Conservation (phyloP, 805 yeast genomes). For the Brettanomyces anomalus region DNA sequence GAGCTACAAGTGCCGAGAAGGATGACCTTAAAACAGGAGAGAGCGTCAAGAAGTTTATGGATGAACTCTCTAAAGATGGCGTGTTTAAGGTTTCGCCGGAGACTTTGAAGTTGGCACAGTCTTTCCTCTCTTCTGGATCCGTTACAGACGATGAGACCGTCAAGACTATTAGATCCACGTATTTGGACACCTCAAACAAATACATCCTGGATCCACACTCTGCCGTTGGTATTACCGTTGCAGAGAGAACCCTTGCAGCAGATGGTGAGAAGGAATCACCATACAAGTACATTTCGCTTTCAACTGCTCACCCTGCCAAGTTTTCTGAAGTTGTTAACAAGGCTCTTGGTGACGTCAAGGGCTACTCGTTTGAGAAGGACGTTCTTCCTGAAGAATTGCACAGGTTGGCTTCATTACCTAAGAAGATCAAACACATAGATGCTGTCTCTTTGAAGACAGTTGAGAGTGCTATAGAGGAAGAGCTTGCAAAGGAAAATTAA, state of each 20-base stretch:
- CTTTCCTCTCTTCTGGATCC: constrained; percentile 68
- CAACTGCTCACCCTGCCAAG: constrained; percentile 99
- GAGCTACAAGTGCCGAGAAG: constrained; percentile 52
- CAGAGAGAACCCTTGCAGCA: constrained; percentile 49
- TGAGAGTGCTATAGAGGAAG: constrained; percentile 67
- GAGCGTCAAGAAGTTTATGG: constrained; percentile 68
- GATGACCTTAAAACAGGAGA: constrained; percentile 67
- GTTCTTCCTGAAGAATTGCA: constrained; percentile 86
- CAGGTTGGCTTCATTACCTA: constrained; percentile 58
- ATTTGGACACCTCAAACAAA: constrained; percentile 44
- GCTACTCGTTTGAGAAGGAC: constrained; percentile 77
- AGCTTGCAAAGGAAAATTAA: constrained; percentile 30
- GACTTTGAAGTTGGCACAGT: constrained; percentile 57
- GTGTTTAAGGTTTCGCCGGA: constrained; percentile 60
- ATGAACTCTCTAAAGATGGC: constrained; percentile 65
- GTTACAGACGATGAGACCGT: constrained; percentile 73
- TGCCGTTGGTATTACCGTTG: constrained; percentile 85
- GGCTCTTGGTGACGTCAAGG: constrained; percentile 57
- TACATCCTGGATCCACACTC: constrained; percentile 95
- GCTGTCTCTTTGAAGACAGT: constrained; percentile 66
- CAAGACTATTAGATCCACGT: constrained; percentile 66
- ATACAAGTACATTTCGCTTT: constrained; percentile 59
- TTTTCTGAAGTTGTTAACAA: constrained; percentile 91
- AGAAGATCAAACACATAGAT: constrained; percentile 65
- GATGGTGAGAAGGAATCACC: constrained; percentile 20